These are phyloP conservation scores for Saccharomycodes ludwigii DNA, from an alignment of 805 yeast genomes.

Conservation along the genomic window DNA sequence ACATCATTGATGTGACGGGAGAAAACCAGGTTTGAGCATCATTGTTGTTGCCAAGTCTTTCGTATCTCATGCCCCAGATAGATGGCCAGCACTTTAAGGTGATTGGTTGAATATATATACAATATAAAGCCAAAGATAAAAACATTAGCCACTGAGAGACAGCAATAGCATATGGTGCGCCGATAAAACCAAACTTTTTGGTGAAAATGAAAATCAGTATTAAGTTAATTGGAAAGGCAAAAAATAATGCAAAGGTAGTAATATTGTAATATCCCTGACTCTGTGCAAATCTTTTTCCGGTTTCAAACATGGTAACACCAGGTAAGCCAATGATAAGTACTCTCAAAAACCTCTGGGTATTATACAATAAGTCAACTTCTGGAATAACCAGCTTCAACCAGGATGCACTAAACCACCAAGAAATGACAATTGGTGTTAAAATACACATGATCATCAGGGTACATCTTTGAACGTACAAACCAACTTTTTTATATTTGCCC, in stretches of 20 bases:
- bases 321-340: slow-evolving; percentile 52
- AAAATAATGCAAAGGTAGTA: slow-evolving; percentile 47
- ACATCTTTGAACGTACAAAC: slow-evolving; percentile 55
- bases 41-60: no score
- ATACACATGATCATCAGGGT: slow-evolving; percentile 29
- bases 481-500: slow-evolving; percentile 45
- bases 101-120: slow-evolving; percentile 29
- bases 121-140: slow-evolving; percentile 38
- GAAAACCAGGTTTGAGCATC: not conserved
- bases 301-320: slow-evolving; percentile 58
- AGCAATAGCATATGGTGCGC: slow-evolving; percentile 65
- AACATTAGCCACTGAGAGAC: slow-evolving; percentile 57
- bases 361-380: slow-evolving; percentile 32
- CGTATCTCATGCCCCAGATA: no score
- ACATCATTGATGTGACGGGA: not conserved
- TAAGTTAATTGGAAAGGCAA: slow-evolving; percentile 54
- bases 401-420: slow-evolving; percentile 51
- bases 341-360: slow-evolving; percentile 50
- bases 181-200: slow-evolving; percentile 48
- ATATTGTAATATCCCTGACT: slow-evolving; percentile 74
- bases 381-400: slow-evolving; percentile 36
- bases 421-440: slow-evolving; percentile 31
- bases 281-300: slow-evolving; percentile 66
- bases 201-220: slow-evolving; percentile 54
- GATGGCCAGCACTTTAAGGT: slow-evolving; percentile 25